Base-by-base conservation (phyloP, 192 early-diverging fungal species). In the Chytriomyces sp. region DNA sequence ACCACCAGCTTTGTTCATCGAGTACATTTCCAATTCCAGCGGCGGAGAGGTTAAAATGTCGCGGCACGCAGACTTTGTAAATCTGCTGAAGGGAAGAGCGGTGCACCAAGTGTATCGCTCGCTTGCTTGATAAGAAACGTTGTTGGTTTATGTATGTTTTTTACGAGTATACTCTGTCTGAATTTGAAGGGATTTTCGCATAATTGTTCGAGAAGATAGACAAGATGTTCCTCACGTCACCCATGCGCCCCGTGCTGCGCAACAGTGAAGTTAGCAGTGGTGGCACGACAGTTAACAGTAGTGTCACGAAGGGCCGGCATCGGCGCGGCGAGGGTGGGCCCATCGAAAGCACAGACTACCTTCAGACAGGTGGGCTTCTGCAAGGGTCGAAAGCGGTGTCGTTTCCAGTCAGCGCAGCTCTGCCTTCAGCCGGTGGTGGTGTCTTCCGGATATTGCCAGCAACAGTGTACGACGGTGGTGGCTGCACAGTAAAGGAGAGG, bases 31-130 rank as follows among this genome's bases (percentile, higher is more conserved):
- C 13, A 24, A 50, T 11, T 50, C 69, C 24, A 76, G 35, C 13
- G 24, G 26, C 3, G 18, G 6, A 20, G 26, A 24, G 11, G 23
- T 81, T 3, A 69, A 77, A 62, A 72, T 81, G 70, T 69, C 80
- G 3, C 43, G 57, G 7, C 76, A 72, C 16, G 80, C 80, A 16
- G 80, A 81, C 53, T 81, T 81, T 68, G 80, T 64, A 5, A 59
- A 61, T 48, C 53, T 81, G 28, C 61, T 68, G 77, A 61, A 78
- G 45, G 62, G 45, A 26, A 45, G 61, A 44, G 45, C 59, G 20
- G 23, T 10, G 18, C 45, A 45, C 10, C 26, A 24, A 64, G 24
- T 64, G 7, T 74, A 20, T 43, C 16, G 28, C 60, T 64, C 72
- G n/a, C 43, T 74, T 43, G 62, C 45, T 46, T 74, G n/a, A 26